Evolutionary conservation across 1,139 yeast genomes (phyloP).

Genomic region (Kurtzmaniella quercitrusa): DNA sequence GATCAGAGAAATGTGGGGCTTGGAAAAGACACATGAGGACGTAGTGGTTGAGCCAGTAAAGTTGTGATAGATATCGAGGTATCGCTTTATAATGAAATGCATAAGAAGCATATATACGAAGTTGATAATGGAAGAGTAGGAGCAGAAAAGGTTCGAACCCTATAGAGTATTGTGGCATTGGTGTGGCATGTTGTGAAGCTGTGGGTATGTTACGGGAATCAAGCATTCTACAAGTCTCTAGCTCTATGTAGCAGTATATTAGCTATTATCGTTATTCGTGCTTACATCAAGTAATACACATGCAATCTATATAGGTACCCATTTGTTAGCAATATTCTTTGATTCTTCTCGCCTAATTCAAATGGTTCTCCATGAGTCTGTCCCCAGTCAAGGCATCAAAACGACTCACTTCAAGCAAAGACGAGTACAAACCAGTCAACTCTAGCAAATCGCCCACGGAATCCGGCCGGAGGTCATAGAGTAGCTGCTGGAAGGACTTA

Average conservation of each 20-base stretch:
- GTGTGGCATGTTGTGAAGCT: too few relatives aligned
- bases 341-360: too few relatives aligned
- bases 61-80: background rate
- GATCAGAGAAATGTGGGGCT: slow-evolving; percentile 22
- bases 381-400: slow-evolving; percentile 13
- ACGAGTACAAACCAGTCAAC: slow-evolving; percentile 40
- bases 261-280: background rate
- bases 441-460: slow-evolving; percentile 45
- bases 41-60: slow-evolving; percentile 1
- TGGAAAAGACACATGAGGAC: slow-evolving; percentile 21
- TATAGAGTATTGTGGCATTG: too few relatives aligned
- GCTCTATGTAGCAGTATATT: background rate
- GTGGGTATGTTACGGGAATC: too few relatives aligned
- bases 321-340: background rate
- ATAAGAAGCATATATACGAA: too few relatives aligned
- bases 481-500: slow-evolving; percentile 48
- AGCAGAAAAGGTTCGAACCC: too few relatives aligned
- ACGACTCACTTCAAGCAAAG: slow-evolving; percentile 44
- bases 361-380: background rate
- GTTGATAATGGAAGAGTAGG: background rate
- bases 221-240: too few relatives aligned
- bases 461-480: slow-evolving; percentile 47
- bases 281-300: background rate
- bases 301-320: background rate
- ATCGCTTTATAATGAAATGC: too few relatives aligned